phyloP scores from a whole-genome alignment of 441 rosid species.

The Hura crepitans region DNA sequence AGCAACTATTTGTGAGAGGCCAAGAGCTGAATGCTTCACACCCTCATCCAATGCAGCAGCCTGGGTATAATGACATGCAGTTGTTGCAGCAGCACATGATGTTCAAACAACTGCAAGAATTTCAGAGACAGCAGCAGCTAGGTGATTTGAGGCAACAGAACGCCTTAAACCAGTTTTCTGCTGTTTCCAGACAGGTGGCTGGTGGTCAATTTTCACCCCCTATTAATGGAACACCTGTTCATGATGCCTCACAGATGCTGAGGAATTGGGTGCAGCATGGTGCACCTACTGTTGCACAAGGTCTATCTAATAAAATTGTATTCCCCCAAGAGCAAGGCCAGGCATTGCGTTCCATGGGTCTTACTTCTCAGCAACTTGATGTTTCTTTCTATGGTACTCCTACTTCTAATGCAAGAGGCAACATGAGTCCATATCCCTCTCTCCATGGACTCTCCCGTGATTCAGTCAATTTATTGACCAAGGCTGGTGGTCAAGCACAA shows the following conservation, averaged over 20 bases:
- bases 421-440: conserved; percentile 35
- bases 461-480: conserved; percentile 13
- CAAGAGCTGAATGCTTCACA: conserved; percentile 53
- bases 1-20: conserved; percentile 41
- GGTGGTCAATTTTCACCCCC: conserved; percentile 38
- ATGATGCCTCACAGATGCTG: conserved; percentile 45
- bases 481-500: conserved; percentile 35
- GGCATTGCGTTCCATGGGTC: conserved; percentile 36
- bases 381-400: conserved; percentile 59
- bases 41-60: conserved; percentile 42
- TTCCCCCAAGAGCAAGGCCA: conserved; percentile 54
- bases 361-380: conserved; percentile 51
- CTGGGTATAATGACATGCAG: conserved; percentile 58
- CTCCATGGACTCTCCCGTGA: conserved; percentile 17
- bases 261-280: conserved; percentile 54
- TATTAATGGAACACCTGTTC: conserved; percentile 57
- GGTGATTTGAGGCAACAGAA: conserved; percentile 36
- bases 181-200: conserved; percentile 28
- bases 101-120: conserved; percentile 58
- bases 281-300: conserved; percentile 42
- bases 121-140: conserved; percentile 48
- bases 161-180: conserved; percentile 38
- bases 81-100: conserved; percentile 58
- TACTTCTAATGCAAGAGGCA: conserved; percentile 40
- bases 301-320: conserved; percentile 45